Conservation (phyloP, 2,329 filamentous ascomycete species). For the Xylariaceae sp. region DNA sequence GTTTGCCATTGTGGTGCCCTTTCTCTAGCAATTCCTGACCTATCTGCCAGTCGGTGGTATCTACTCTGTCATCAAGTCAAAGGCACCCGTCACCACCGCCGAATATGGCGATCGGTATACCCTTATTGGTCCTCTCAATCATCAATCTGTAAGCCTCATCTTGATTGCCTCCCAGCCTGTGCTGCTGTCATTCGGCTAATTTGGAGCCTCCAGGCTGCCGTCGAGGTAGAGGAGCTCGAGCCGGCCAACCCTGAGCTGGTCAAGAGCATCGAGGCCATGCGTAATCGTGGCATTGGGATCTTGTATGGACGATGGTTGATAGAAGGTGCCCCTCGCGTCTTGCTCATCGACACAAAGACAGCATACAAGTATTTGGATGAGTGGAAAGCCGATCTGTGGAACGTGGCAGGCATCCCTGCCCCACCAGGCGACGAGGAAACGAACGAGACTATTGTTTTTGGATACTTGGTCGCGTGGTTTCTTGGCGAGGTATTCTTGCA, state of each 20-base stretch:
- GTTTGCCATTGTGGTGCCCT: no score
- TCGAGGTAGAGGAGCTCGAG: slow-evolving; percentile 93
- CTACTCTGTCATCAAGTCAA: slow-evolving; percentile 99
- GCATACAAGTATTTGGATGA: slow-evolving; percentile 91
- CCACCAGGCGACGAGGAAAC: slow-evolving; percentile 92
- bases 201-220: slow-evolving; percentile 70
- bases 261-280: slow-evolving; percentile 89
- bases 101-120: slow-evolving; percentile 99
- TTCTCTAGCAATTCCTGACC: slow-evolving; percentile 29
- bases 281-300: slow-evolving; percentile 85
- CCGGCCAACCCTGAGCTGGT: slow-evolving; percentile 80
- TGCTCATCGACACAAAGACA: slow-evolving; percentile 93
- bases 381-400: slow-evolving; percentile 98
- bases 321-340: slow-evolving; percentile 89
- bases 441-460: slow-evolving; percentile 96
- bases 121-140: slow-evolving; percentile 91
- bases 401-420: slow-evolving; percentile 89
- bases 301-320: slow-evolving; percentile 97
- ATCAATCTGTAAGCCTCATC: slow-evolving; percentile 72
- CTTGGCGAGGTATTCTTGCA: slow-evolving; percentile 79
- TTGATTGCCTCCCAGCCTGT: slow-evolving; percentile 2
- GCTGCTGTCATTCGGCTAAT: slow-evolving; percentile 2
- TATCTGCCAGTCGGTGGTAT: slow-evolving; percentile 81
- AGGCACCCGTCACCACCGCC: slow-evolving; percentile 94
- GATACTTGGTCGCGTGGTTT: slow-evolving; percentile 97